phyloP scores from a whole-genome alignment of 495 filamentous ascomycete genomes.

The Penicillium atrosanguineum region DNA sequence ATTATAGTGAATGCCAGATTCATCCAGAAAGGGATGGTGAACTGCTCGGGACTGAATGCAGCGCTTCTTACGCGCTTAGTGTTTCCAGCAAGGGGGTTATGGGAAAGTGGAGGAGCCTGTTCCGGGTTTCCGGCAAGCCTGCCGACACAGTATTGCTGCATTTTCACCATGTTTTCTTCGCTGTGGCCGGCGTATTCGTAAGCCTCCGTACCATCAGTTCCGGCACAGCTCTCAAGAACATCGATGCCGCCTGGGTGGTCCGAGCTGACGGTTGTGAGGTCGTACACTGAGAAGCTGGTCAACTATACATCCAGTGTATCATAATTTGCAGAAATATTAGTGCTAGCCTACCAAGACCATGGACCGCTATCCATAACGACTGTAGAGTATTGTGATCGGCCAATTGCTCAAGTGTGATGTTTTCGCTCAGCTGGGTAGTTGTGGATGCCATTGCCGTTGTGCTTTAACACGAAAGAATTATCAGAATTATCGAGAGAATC shows the following conservation, averaged over 20 bases:
- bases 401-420: conserved; percentile 1
- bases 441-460: not conserved
- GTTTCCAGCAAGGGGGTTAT: not conserved
- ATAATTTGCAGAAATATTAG: not conserved
- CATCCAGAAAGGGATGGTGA: no score
- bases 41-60: no score
- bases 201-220: not conserved
- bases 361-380: not conserved
- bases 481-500: no score
- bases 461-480: not conserved
- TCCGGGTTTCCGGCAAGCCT: not conserved
- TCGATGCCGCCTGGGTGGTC: not conserved
- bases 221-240: not conserved
- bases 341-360: not conserved
- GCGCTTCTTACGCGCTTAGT: not conserved
- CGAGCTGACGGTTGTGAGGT: not conserved
- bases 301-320: not conserved
- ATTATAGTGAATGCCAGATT: no score
- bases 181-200: conserved; percentile 1
- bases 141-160: conserved; percentile 1
- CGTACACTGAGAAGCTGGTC: not conserved
- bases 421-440: not conserved
- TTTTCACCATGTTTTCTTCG: not conserved
- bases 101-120: no score
- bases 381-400: not conserved